Evolutionary conservation across 2,329 filamentous ascomycete genomes (phyloP).

Genomic region (Beauveria rudraprayagi): DNA sequence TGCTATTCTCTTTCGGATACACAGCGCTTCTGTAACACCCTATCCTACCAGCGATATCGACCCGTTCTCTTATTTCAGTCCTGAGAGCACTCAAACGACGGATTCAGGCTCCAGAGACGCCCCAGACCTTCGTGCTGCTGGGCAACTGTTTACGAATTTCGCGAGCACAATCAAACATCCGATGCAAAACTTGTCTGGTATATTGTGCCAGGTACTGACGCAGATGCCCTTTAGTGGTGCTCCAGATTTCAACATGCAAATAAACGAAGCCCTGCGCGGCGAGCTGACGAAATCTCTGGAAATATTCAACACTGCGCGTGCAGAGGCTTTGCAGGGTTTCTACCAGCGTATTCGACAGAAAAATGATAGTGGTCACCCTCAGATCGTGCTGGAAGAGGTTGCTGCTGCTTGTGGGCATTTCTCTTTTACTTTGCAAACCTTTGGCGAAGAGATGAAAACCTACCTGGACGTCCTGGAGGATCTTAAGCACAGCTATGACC

Average conservation of each 20-base stretch:
- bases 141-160: constrained; percentile 37
- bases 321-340: constrained; percentile 62
- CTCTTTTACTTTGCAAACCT: constrained; percentile 76
- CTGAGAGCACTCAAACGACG: neutral
- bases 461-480: constrained; percentile 76
- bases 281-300: constrained; percentile 68
- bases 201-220: constrained; percentile 71
- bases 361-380: constrained; percentile 55
- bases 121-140: neutral
- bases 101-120: neutral
- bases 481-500: constrained; percentile 59
- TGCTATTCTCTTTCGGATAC: constrained; percentile 2
- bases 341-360: constrained; percentile 67
- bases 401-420: constrained; percentile 90
- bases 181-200: constrained; percentile 83
- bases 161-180: constrained; percentile 78
- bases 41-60: neutral
- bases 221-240: constrained; percentile 68
- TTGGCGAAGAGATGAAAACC: constrained; percentile 75
- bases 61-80: neutral
- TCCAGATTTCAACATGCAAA: constrained; percentile 56
- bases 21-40: neutral
- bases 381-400: constrained; percentile 86
- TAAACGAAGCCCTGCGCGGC: constrained; percentile 67
- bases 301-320: constrained; percentile 63